Conservation (phyloP, 2,329 filamentous ascomycete genomes). For the Diaporthe citriasiana region DNA sequence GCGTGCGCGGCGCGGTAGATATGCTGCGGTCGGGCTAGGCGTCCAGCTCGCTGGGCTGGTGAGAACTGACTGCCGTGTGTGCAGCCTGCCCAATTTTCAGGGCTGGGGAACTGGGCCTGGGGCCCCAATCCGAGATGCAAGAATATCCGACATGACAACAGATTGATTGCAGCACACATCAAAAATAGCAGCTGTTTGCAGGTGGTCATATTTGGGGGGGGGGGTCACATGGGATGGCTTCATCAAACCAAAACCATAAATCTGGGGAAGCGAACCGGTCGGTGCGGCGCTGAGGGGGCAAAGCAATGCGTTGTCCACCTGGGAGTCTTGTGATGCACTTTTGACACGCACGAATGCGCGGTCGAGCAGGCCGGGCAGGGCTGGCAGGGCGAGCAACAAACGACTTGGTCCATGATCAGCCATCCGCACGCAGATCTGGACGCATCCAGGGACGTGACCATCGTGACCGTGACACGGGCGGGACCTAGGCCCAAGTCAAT, state of each 20-base stretch:
- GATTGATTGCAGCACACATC: constrained; percentile 27
- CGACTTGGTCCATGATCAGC: constrained; percentile 28
- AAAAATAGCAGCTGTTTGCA: constrained; percentile 36
- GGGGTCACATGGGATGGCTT: constrained; percentile 30
- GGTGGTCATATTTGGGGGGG: constrained; percentile 28
- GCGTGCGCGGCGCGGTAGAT: constrained; percentile 19
- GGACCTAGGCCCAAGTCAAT: constrained; percentile 34
- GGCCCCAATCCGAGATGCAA: constrained; percentile 10
- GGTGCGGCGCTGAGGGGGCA: constrained; percentile 40
- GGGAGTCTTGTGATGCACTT: constrained; percentile 31
- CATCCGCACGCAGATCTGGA: constrained; percentile 37
- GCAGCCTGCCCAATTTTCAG: neutral
- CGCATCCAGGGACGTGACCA: constrained; percentile 38
- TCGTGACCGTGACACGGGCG: constrained; percentile 43
- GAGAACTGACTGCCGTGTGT: neutral
- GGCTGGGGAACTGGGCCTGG: constrained; percentile 3
- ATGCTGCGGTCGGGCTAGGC: constrained; percentile 20
- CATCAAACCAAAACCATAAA: constrained; percentile 35
- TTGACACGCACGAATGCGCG: constrained; percentile 24
- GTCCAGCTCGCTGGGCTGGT: neutral
- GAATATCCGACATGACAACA: constrained; percentile 28
- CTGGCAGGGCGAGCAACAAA: constrained; percentile 24
- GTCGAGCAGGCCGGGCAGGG: constrained; percentile 20
- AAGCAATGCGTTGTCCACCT: constrained; percentile 38
- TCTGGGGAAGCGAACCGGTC: constrained; percentile 29